Conservation (phyloP, 805 yeast genomes). For the Ogataea trehalophila region DNA sequence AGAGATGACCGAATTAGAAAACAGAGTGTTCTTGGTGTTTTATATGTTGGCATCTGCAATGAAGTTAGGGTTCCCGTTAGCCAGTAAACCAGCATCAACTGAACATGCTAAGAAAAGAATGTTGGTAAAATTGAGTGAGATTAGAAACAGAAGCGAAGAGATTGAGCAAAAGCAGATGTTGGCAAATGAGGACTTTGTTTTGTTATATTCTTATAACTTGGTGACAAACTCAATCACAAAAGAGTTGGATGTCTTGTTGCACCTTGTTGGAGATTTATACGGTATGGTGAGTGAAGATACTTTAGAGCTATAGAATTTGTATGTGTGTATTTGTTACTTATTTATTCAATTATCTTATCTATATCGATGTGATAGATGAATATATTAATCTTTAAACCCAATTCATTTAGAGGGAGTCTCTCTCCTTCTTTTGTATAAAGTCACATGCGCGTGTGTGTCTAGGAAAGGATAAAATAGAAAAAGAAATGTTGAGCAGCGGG, state of each 20-base stretch:
- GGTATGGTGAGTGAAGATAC: constrained; percentile 65
- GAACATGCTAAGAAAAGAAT: constrained; percentile 69
- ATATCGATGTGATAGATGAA: too few species aligned
- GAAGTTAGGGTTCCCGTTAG: constrained; percentile 71
- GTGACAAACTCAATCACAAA: constrained; percentile 64
- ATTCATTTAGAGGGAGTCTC: too few species aligned
- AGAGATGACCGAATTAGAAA: constrained; percentile 67
- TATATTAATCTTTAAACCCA: too few species aligned
- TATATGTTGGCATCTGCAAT: constrained; percentile 77
- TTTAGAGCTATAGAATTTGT: constrained; percentile 37
- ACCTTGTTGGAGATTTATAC: constrained; percentile 49
- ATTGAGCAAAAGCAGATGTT: constrained; percentile 29
- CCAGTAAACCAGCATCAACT: constrained; percentile 71
- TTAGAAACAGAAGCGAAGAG: constrained; percentile 36
- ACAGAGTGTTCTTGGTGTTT: constrained; percentile 67
- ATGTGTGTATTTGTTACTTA: background rate
- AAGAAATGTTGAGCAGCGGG: too few species aligned
- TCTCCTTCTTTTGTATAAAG: too few species aligned
- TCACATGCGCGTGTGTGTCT: too few species aligned
- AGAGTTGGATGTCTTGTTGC: constrained; percentile 56
- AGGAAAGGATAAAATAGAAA: too few species aligned
- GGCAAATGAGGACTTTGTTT: constrained; percentile 68
- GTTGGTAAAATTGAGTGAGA: constrained; percentile 58
- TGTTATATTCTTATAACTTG: constrained; percentile 69
- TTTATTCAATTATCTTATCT: too few species aligned